Conservation (phyloP, 1,284 basidiomycete genomes). For the Ceratobasidium papillatum region DNA sequence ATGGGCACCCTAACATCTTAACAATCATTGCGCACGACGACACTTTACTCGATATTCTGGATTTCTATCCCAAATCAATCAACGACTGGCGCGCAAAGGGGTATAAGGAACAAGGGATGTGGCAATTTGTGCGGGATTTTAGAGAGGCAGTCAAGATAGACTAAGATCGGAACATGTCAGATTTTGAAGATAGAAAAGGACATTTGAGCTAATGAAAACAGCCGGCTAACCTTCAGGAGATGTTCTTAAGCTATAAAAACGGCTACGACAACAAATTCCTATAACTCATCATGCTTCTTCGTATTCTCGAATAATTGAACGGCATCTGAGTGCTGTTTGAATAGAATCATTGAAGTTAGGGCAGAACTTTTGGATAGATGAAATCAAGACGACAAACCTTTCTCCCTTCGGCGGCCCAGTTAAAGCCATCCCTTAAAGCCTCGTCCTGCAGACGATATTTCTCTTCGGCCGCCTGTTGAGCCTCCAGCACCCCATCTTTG, state of each 20-base stretch:
- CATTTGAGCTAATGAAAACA: neutral
- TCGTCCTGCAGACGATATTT: neutral
- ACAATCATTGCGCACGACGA: conserved; percentile 36
- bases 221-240: neutral
- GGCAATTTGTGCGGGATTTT: conserved; percentile 29
- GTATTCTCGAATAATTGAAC: neutral
- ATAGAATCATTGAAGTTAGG: neutral
- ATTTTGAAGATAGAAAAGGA: neutral
- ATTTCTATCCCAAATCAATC: conserved; percentile 29
- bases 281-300: conserved; percentile 7
- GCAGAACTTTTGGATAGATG: neutral
- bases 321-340: neutral
- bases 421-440: neutral
- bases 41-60: conserved; percentile 14
- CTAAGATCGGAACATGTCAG: neutral
- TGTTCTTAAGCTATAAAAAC: neutral
- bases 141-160: conserved; percentile 2
- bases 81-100: conserved; percentile 23
- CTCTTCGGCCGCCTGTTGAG: neutral
- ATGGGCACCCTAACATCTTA: conserved; percentile 21
- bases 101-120: conserved; percentile 19
- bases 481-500: conserved; percentile 11
- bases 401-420: neutral
- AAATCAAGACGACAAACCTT: neutral
- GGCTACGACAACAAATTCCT: neutral